These are phyloP conservation scores for Myochromella boudieri DNA, from an alignment of 768 basidiomycete genomes.

Conservation along the genomic window DNA sequence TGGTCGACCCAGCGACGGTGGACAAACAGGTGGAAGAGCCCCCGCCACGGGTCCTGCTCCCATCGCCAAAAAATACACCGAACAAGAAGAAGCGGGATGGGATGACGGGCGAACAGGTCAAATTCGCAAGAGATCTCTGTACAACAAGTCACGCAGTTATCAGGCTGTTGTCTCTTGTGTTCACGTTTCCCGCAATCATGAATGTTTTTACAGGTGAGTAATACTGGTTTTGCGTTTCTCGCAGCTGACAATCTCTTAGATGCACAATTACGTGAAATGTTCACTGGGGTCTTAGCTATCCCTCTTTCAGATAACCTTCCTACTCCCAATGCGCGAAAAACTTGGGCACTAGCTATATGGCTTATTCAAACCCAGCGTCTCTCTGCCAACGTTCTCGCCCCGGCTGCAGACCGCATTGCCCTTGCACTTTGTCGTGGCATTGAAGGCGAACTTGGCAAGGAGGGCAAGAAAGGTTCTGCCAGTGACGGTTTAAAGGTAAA, in stretches of 20 bases:
- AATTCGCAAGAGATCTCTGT: conserved; percentile 77
- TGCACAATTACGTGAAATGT: conserved; percentile 53
- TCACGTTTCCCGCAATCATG: conserved; percentile 59
- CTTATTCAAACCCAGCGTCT: conserved; percentile 71
- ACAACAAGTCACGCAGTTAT: conserved; percentile 71
- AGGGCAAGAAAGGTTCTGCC: conserved; percentile 83
- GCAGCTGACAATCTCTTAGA: conserved; percentile 37
- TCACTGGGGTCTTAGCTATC: conserved; percentile 68
- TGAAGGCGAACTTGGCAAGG: conserved; percentile 83
- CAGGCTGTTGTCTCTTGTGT: conserved; percentile 58
- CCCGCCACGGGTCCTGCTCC: conserved; percentile 38
- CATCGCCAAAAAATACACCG: conserved; percentile 72
- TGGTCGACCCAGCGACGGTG: conserved; percentile 52
- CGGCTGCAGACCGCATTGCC: conserved; percentile 66
- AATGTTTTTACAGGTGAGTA: conserved; percentile 62
- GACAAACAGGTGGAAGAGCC: conserved; percentile 27
- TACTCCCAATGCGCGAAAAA: conserved; percentile 85
- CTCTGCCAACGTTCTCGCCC: conserved; percentile 56
- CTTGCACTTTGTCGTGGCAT: conserved; percentile 74
- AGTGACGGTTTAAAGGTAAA: conserved; percentile 77
- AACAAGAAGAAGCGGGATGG: conserved; percentile 61
- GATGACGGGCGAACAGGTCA: conserved; percentile 75
- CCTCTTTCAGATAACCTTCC: conserved; percentile 69
- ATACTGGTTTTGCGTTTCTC: conserved; percentile 14
- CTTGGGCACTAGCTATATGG: conserved; percentile 76